phyloP scores from a whole-genome alignment of 305 asterid genomes.

The Andrographis paniculata region DNA sequence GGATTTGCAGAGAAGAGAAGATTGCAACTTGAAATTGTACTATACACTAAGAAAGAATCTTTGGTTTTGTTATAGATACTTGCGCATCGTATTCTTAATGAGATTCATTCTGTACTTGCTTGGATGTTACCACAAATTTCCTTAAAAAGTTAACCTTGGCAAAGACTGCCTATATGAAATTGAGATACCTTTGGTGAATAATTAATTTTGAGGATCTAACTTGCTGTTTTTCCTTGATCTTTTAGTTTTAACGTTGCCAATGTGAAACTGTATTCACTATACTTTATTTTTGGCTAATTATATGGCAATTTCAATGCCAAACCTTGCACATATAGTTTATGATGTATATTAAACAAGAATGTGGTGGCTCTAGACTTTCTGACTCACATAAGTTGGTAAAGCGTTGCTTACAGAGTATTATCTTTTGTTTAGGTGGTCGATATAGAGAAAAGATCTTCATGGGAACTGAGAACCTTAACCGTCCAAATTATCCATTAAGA shows the following conservation, averaged over 20 bases:
- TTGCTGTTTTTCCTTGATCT: constrained; percentile 6
- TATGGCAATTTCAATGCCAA: not conserved
- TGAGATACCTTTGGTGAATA: constrained; percentile 7
- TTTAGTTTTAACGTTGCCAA: not conserved
- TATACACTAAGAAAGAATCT: not conserved
- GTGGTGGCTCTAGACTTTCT: not conserved
- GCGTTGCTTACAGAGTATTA: constrained; percentile 36
- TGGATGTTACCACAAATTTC: too few relatives aligned
- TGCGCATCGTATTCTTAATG: too few relatives aligned
- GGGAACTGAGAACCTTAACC: constrained; percentile 85
- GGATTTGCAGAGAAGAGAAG: not conserved
- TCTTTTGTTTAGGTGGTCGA: constrained; percentile 26
- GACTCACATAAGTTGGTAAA: constrained; percentile 12
- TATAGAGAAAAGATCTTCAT: constrained; percentile 30
- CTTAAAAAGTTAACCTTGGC: not conserved
- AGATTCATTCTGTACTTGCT: not conserved
- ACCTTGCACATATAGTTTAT: not conserved
- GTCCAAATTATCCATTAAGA: constrained; percentile 49
- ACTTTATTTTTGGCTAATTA: not conserved
- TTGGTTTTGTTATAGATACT: not conserved
- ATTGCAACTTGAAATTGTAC: constrained; percentile 1
- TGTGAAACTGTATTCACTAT: too few relatives aligned
- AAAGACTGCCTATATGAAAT: not conserved
- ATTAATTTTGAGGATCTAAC: too few relatives aligned
- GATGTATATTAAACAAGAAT: constrained; percentile 1